Evolutionary conservation across 2,329 filamentous ascomycete genomes (phyloP).

Genomic region (Bipolaris oryzae): DNA sequence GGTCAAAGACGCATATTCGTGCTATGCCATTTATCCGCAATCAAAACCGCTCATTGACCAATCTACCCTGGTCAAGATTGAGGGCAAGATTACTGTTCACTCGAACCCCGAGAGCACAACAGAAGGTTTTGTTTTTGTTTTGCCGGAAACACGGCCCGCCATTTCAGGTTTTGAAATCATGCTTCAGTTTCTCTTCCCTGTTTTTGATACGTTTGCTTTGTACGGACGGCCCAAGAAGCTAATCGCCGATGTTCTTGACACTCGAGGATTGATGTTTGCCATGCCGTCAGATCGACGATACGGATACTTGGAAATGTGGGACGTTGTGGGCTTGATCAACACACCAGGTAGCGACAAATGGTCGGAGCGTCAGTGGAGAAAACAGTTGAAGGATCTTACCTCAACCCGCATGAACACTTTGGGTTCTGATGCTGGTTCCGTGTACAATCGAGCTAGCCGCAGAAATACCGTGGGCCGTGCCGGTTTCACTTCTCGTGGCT

Average conservation of each 20-base stretch:
- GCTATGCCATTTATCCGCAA: slow-evolving; percentile 95
- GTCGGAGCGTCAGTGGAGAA: slow-evolving; percentile 89
- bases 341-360: slow-evolving; percentile 76
- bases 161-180: slow-evolving; percentile 96
- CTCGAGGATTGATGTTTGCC: slow-evolving; percentile 94
- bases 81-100: slow-evolving; percentile 88
- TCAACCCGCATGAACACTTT: slow-evolving; percentile 71
- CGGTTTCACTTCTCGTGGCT: slow-evolving; percentile 44
- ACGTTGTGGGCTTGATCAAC: slow-evolving; percentile 80
- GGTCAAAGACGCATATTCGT: slow-evolving; percentile 86
- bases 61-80: slow-evolving; percentile 91
- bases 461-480: slow-evolving; percentile 53
- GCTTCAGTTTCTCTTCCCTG: slow-evolving; percentile 88
- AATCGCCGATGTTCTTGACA: slow-evolving; percentile 84
- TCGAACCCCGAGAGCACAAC: slow-evolving; percentile 75
- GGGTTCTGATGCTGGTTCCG: slow-evolving; percentile 42
- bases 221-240: slow-evolving; percentile 89
- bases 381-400: slow-evolving; percentile 85
- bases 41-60: slow-evolving; percentile 92
- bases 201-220: slow-evolving; percentile 88
- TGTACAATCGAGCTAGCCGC: slow-evolving; percentile 47
- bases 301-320: slow-evolving; percentile 87
- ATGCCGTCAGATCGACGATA: slow-evolving; percentile 89
- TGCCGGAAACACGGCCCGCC: slow-evolving; percentile 93
- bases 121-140: slow-evolving; percentile 96